phyloP scores from a whole-genome alignment of 805 yeast genomes.

The Ogataea trehaloabstinens region DNA sequence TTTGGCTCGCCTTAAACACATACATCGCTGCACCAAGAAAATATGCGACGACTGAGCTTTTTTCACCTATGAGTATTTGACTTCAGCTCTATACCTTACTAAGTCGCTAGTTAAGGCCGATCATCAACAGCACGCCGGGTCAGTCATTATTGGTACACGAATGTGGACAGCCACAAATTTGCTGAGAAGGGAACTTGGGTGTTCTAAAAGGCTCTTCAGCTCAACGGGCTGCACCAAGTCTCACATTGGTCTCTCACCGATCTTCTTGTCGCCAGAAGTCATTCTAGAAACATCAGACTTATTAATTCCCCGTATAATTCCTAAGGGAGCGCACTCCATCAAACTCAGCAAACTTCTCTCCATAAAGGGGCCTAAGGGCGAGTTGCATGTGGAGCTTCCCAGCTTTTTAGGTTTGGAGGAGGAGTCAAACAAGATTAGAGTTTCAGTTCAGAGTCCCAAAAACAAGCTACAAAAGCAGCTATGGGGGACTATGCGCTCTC shows the following conservation, averaged over 20 bases:
- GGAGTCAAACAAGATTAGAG: constrained; percentile 33
- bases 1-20: too few relatives aligned
- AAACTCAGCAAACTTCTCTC: constrained; percentile 56
- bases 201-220: constrained; percentile 36
- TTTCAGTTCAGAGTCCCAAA: constrained; percentile 55
- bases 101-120: too few relatives aligned
- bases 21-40: too few relatives aligned
- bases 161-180: too few relatives aligned
- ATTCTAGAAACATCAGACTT: constrained; percentile 45
- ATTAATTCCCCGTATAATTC: constrained; percentile 55
- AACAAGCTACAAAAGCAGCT: constrained; percentile 73
- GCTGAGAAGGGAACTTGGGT: too few relatives aligned
- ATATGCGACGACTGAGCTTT: too few relatives aligned
- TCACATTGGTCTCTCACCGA: constrained; percentile 80
- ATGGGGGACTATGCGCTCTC: constrained; percentile 93
- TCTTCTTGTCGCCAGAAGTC: constrained; percentile 64
- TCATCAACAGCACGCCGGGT: too few relatives aligned
- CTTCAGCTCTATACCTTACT: too few relatives aligned
- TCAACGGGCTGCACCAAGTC: constrained; percentile 38
- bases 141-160: too few relatives aligned
- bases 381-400: constrained; percentile 62
- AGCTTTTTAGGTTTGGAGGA: constrained; percentile 55
- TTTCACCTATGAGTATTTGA: too few relatives aligned
- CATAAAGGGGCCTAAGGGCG: constrained; percentile 78
- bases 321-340: constrained; percentile 63